Conservation (phyloP, 257 asterid genomes). For the Jacaranda mimosifolia region DNA sequence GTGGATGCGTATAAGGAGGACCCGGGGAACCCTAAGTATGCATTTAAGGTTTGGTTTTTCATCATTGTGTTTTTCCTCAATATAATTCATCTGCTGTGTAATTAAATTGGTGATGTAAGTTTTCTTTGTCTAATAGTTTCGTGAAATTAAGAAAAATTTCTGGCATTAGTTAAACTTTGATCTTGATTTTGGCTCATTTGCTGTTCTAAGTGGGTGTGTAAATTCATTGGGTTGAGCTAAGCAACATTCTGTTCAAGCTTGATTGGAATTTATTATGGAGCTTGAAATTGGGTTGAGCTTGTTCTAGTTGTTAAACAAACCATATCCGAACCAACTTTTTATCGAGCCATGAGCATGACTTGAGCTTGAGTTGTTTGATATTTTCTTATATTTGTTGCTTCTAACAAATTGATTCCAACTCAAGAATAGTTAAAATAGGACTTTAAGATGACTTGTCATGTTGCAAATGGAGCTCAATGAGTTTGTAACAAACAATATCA, state of each 20-base stretch:
- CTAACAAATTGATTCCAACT: neutral
- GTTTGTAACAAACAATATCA: neutral
- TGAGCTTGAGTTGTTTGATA: constrained; percentile 14
- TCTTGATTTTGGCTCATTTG: neutral
- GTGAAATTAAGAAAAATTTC: neutral
- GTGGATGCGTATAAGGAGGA: constrained; percentile 97
- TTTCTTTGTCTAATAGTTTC: neutral
- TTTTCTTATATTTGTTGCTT: neutral
- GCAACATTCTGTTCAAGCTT: neutral
- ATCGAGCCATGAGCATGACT: neutral
- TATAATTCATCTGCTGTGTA: neutral
- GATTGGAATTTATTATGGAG: constrained; percentile 12
- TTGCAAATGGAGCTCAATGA: neutral
- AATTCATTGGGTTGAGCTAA: constrained; percentile 10
- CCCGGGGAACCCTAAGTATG: constrained; percentile 83
- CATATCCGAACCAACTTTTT: constrained; percentile 2
- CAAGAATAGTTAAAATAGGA: neutral
- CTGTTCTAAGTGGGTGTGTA: neutral
- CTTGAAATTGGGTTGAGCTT: neutral
- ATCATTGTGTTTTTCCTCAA: neutral
- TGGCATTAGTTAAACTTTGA: neutral
- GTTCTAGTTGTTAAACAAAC: constrained; percentile 5
- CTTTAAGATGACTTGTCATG: neutral
- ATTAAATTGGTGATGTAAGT: neutral
- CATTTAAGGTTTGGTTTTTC: constrained; percentile 74